A percentile compares a stretch with the other conserved stretches of the same genome.
Evolutionary conservation across 371 early-diverging fungal genomes (phyloP).

Genomic region (Rhizopus sp.): DNA sequence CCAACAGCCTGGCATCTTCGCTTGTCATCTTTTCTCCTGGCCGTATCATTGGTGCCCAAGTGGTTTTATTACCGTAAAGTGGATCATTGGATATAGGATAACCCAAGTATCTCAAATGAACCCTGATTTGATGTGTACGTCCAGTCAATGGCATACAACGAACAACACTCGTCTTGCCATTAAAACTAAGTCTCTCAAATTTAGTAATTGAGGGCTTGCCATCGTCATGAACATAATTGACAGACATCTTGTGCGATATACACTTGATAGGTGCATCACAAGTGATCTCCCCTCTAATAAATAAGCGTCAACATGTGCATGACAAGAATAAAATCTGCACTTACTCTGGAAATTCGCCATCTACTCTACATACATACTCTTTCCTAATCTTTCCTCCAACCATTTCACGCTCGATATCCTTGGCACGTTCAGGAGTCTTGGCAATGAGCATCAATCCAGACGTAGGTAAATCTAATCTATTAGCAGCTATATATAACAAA

Average conservation of each 20-base stretch:
- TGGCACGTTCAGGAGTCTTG: constrained; percentile 59
- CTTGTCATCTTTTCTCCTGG: constrained; percentile 26
- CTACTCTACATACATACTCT: constrained; percentile 87
- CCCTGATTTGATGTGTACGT: constrained; percentile 99
- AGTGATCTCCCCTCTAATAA: constrained; percentile 52
- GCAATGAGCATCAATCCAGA: constrained; percentile 90
- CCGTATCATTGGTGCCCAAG: constrained; percentile 65
- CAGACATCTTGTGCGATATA: constrained; percentile 81
- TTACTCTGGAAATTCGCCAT: constrained; percentile 86
- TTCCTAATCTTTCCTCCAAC: constrained; percentile 70
- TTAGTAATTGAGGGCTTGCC: constrained; percentile 84
- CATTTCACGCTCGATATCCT: constrained; percentile 72
- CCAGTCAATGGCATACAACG: constrained; percentile 91
- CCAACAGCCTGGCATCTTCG: constrained; percentile 21
- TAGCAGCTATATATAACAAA: constrained; percentile 56
- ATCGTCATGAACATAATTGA: constrained; percentile 80
- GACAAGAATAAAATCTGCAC: constrained; percentile 2
- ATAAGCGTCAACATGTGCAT: neutral
- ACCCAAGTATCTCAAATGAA: constrained; percentile 96
- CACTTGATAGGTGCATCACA: constrained; percentile 86
- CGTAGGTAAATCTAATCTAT: constrained; percentile 92
- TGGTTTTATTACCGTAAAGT: constrained; percentile 71
- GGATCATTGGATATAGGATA: constrained; percentile 98
- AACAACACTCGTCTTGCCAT: constrained; percentile 70
- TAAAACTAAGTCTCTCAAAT: constrained; percentile 66